phyloP scores from a whole-genome alignment of 768 basidiomycete species.

The Lepiota brunneoincarnata region DNA sequence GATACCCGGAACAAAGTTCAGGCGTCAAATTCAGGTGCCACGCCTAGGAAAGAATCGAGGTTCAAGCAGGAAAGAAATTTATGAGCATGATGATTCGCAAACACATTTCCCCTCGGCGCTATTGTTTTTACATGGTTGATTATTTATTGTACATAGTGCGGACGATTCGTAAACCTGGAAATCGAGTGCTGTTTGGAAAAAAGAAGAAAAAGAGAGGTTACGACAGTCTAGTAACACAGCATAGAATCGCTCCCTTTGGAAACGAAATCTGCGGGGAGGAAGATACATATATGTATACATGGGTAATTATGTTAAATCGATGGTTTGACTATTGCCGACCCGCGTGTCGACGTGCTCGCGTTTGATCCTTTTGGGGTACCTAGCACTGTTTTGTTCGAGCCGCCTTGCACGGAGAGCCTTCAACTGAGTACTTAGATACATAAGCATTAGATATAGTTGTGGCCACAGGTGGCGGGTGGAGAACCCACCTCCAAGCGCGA shows the following conservation, averaged over 20 bases:
- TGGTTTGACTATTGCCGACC: neutral
- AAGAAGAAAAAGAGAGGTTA: no score
- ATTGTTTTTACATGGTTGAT: neutral
- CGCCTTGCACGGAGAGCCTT: neutral
- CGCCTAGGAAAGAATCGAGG: constrained; percentile 24
- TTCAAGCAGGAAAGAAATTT: constrained; percentile 25
- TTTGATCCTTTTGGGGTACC: constrained; percentile 3
- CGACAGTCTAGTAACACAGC: no score
- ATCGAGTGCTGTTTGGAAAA: no score
- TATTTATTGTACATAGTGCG: neutral
- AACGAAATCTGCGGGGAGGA: no score
- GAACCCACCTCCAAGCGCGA: neutral
- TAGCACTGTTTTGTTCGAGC: neutral
- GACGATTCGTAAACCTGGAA: no score
- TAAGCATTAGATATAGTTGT: no score
- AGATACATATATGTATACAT: neutral
- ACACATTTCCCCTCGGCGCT: neutral
- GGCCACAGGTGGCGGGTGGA: neutral
- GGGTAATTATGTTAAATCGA: constrained; percentile 3
- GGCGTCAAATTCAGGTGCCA: neutral
- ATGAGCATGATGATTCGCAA: neutral
- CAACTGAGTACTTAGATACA: neutral
- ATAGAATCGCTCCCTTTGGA: no score
- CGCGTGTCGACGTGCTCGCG: neutral
- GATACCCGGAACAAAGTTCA: neutral